Base-by-base conservation (phyloP, 768 basidiomycete species). In the Flagelloscypha sp. region DNA sequence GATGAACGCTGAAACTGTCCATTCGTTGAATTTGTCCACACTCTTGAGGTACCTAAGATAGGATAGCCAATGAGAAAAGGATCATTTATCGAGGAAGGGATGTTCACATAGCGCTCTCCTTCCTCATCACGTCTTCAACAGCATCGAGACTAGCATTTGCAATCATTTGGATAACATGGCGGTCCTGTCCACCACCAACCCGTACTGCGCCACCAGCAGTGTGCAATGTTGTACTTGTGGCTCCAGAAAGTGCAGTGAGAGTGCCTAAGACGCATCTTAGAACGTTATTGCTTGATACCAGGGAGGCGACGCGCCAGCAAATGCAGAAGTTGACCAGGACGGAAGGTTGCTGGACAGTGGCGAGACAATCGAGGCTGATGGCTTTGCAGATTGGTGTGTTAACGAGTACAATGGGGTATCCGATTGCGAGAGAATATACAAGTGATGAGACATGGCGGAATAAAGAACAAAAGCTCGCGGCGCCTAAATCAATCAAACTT, bases 101-200 rank as follows among this genome's bases (percentile, higher is more conserved):
- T 81, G 47, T 58, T n/a, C n/a, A 86, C 87, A 89, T 89, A 41
- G 70, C 62, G 44, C 69, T 76, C 53, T 88, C 86, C 48, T 77
- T 79, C 45, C 81, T 71, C 76, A 87, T 87, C 30, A 84, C 74
- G 50, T 99, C 95, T 50, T 99, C 95, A 40, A 99, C 76, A 49
- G 81, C 79, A 61, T 99, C 95, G 57, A 99, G 62, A 49, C 87
- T 90, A 33, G 89, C 90, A 57, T 98, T 94, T 15, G 93, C 94
- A 52, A 98, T 90, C 87, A 99, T 95, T 66, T 98, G 94, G 49
- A 93, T 86, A 40, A 99, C 88, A 72, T 95, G 90, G 35, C 86
- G 69, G 52, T 88, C 84, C 59, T 83, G 83, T 10, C 83, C 87
- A 5, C 84, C 82, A 8, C 83, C 86, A 57, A 84, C 76, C 46